phyloP scores from a whole-genome alignment of 306 rosid species.

The Vigna trinervia region DNA sequence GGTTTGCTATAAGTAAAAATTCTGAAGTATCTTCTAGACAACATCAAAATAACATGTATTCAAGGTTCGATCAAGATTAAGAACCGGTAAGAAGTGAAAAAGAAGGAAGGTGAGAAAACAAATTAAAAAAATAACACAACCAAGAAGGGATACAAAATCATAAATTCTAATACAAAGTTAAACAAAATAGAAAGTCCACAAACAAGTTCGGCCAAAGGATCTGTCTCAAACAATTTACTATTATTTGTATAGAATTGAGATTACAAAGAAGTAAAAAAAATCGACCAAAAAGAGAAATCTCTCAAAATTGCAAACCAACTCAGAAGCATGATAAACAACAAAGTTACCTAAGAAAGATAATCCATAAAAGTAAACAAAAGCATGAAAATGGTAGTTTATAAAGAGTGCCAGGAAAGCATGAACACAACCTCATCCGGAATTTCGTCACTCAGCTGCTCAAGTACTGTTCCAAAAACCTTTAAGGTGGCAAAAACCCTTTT shows the following conservation, averaged over 20 bases:
- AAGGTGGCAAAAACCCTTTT: slow-evolving; percentile 90
- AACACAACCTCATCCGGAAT: slow-evolving; percentile 89
- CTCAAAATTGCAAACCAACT: slow-evolving; percentile 31
- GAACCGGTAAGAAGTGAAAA: background rate
- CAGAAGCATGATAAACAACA: slow-evolving; percentile 6
- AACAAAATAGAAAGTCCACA: background rate
- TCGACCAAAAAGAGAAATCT: background rate
- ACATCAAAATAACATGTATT: background rate
- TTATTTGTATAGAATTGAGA: slow-evolving; percentile 14
- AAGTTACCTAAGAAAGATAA: background rate
- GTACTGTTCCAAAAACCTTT: slow-evolving; percentile 77
- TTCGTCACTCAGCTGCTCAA: slow-evolving; percentile 78
- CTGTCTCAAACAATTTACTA: background rate
- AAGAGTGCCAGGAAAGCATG: slow-evolving; percentile 11
- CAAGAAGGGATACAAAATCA: background rate
- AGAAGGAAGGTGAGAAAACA: background rate
- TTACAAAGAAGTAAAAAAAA: background rate
- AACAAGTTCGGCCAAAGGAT: background rate
- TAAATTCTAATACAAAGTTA: background rate
- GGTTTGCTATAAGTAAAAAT: background rate
- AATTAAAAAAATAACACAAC: background rate
- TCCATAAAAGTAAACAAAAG: slow-evolving; percentile 9
- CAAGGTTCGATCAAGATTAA: background rate
- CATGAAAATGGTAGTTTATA: slow-evolving; percentile 9
- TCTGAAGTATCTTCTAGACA: background rate